phyloP scores from a whole-genome alignment of 2,329 filamentous ascomycete species.

The Neurospora sp. region DNA sequence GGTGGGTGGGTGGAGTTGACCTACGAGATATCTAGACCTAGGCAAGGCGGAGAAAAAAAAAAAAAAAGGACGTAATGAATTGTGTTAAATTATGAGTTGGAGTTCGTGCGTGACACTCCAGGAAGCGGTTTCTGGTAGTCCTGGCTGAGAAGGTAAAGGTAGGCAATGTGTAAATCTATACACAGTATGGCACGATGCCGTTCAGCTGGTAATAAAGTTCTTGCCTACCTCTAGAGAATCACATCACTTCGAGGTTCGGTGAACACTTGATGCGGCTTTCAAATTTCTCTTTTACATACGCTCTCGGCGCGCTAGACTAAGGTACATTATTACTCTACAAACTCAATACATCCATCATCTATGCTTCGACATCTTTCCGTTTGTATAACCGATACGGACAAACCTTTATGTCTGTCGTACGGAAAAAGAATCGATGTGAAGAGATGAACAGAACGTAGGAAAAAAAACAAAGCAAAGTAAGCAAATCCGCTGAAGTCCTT shows the following conservation, averaged over 20 bases:
- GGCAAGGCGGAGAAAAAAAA: background rate
- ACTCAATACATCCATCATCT: background rate
- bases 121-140: no score
- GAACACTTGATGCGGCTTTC: no score
- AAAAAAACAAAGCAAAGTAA: background rate
- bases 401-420: background rate
- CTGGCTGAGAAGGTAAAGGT: no score
- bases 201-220: no score
- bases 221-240: no score
- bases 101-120: background rate
- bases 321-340: background rate
- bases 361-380: background rate
- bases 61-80: background rate
- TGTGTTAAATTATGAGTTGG: background rate
- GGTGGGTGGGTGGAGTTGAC: background rate
- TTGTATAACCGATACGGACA: background rate
- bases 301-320: background rate
- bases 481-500: background rate
- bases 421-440: background rate
- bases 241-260: no score
- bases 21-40: background rate
- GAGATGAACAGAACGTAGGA: background rate
- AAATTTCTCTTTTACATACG: no score
- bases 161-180: no score
- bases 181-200: no score